Evolutionary conservation across 1,139 yeast species (phyloP).

Genomic region (Candida buenavistaensis): DNA sequence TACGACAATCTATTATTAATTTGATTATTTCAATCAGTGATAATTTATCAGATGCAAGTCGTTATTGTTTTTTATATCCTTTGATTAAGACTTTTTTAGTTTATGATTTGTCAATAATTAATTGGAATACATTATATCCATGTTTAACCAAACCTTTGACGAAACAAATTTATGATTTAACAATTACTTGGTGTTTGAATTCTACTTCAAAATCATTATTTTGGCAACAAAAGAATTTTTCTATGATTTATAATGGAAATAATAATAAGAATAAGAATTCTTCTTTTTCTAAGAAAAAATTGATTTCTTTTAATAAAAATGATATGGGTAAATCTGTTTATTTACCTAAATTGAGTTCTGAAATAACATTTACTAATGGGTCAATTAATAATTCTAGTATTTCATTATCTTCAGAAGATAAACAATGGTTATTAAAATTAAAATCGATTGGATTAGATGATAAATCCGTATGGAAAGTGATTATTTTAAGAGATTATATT

Average conservation of each 20-base stretch:
- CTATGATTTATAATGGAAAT: conserved; percentile 8
- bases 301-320: conserved; percentile 26
- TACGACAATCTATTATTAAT: conserved; percentile 66
- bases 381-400: conserved; percentile 8
- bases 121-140: conserved; percentile 64
- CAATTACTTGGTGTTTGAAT: conserved; percentile 71
- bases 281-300: conserved; percentile 5
- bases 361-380: conserved; percentile 18
- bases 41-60: conserved; percentile 71
- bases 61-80: conserved; percentile 81
- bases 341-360: conserved; percentile 25
- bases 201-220: conserved; percentile 66
- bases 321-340: conserved; percentile 44
- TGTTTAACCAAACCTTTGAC: conserved; percentile 68
- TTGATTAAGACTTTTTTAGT: conserved; percentile 73
- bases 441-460: conserved; percentile 69
- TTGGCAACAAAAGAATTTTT: conserved; percentile 49
- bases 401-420: conserved; percentile 62
- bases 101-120: conserved; percentile 69
- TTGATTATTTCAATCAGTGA: conserved; percentile 63
- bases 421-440: conserved; percentile 70
- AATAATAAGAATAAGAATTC: conserved; percentile 2
- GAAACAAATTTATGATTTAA: conserved; percentile 62
- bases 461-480: conserved; percentile 81
- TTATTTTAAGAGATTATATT: conserved; percentile 66